Evolutionary conservation across 768 basidiomycete genomes (phyloP), one percentile per base, ranked within the genome.

Genomic region (Clathrus columnatus): DNA sequence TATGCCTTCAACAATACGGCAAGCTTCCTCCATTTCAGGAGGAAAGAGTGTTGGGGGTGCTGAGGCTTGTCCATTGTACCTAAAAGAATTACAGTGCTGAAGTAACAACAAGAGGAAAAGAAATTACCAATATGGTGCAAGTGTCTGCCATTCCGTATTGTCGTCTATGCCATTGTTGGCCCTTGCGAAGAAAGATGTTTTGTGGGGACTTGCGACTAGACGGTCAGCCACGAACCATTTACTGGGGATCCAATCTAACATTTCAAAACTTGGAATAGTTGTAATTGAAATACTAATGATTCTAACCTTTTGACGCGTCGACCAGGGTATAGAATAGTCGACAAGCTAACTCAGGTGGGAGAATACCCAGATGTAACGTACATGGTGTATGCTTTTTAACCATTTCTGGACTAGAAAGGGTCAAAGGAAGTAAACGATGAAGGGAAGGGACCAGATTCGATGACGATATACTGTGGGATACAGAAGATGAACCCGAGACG

Each of bases 191-290:
- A 91, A 89, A 0, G 84, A 79, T 1, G 89, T 87, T n/a, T 80
- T 73, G 69, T 91, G 89, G 3, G 89, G 87, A 61, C 86, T 88
- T 68, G 91, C 87, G 1, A 91, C 90, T 14, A 91, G 58, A 20
- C 82, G 75, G 62, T 91, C 87, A 66, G 87, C 84, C 18, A 91
- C 74, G 83, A 84, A 91, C 90, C 89, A 91, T 61, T 82, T 86
- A 58, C 86, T 88, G 49, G 80, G 72, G 59, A 77, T 70, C 89
- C 88, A 91, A 7, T 45, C 42, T 50, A 28, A 30, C 27, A n/a
- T 26, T 24, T n/a, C 23, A 30, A n/a, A 20, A 7, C 20, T 24
- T 43, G 21, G 10, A 29, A n/a, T 20, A 41, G 18, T 36, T 42
- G 26, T n/a, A 36, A 28, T 44, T 28, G n/a, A n/a, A n/a, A n/a